A percentile compares a stretch with the other conserved stretches of the same genome.
These are phyloP conservation scores for Naganishia kalamii DNA, from an alignment of 768 basidiomycete genomes.

Conservation along the genomic window DNA sequence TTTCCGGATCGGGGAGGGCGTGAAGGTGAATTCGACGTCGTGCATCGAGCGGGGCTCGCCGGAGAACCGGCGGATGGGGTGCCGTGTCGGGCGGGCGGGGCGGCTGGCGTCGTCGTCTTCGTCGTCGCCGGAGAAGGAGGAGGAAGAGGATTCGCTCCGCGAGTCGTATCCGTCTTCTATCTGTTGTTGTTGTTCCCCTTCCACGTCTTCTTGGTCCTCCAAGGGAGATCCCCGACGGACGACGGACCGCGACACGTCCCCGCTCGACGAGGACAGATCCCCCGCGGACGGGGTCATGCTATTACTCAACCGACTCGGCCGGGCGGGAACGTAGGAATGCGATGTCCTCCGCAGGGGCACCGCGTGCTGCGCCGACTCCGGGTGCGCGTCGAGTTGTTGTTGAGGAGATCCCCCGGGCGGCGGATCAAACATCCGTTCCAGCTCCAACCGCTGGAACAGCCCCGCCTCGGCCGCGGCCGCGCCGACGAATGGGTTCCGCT, in stretches of 20 bases:
- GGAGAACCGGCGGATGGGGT: conserved; percentile 2
- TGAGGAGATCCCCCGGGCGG: conserved; percentile 55
- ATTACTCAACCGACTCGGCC: conserved; percentile 41
- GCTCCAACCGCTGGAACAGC: conserved; percentile 77
- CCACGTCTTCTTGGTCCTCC: conserved; percentile 16
- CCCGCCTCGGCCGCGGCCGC: conserved; percentile 25
- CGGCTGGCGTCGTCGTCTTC: too few species aligned
- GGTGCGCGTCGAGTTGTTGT: not conserved
- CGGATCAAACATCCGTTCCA: conserved; percentile 90
- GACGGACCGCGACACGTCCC: conserved; percentile 1
- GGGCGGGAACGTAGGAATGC: conserved; percentile 40
- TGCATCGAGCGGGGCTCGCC: conserved; percentile 14
- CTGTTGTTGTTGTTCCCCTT: too few species aligned
- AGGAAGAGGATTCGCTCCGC: not conserved
- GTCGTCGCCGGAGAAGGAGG: too few species aligned
- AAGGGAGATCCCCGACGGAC: not conserved
- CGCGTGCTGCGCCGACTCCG: not conserved
- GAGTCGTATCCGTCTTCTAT: conserved; percentile 9
- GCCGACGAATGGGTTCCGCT: conserved; percentile 25
- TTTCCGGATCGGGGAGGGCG: conserved; percentile 19
- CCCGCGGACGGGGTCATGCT: conserved; percentile 38
- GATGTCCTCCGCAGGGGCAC: conserved; percentile 26
- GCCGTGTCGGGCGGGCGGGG: too few species aligned
- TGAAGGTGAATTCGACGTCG: conserved; percentile 30
- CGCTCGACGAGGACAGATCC: conserved; percentile 10